These are phyloP conservation scores for Apiotrichum porosum DNA, from an alignment of 1,284 basidiomycete genomes.

Conservation along the genomic window DNA sequence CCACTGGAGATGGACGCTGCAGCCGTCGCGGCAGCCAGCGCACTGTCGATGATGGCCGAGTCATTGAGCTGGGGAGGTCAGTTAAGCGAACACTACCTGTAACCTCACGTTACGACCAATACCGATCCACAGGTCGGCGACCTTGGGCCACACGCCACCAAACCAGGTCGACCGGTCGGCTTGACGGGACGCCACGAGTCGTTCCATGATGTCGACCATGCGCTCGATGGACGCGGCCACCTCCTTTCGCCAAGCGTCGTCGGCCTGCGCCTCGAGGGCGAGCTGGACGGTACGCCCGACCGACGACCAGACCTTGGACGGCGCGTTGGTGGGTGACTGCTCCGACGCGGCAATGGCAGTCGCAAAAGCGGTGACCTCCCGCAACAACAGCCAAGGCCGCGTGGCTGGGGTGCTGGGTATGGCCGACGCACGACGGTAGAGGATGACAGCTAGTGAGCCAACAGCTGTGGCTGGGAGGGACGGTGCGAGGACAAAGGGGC, in stretches of 20 bases:
- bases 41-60: conserved; percentile 28
- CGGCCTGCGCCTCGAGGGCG: conserved; percentile 5
- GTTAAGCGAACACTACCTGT: no score
- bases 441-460: conserved; percentile 2
- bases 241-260: conserved; percentile 11
- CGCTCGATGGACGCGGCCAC: conserved; percentile 17
- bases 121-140: conserved; percentile 41
- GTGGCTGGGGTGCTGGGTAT: not conserved
- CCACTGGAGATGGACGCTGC: not conserved
- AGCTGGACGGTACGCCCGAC: conserved; percentile 6
- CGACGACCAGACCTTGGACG: conserved; percentile 12
- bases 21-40: conserved; percentile 19
- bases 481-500: conserved; percentile 11
- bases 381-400: conserved; percentile 6
- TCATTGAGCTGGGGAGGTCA: conserved; percentile 29
- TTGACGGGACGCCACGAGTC: conserved; percentile 12
- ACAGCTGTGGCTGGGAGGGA: not conserved
- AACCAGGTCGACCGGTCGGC: conserved; percentile 25
- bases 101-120: conserved; percentile 39
- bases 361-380: conserved; percentile 5
- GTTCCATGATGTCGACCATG: conserved; percentile 23
- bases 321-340: conserved; percentile 2
- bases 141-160: conserved; percentile 28
- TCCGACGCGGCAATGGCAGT: conserved; percentile 1
- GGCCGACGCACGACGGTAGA: conserved; percentile 5